phyloP scores from a whole-genome alignment of 148 eudicot species.

The Dianthus caryophyllus region DNA sequence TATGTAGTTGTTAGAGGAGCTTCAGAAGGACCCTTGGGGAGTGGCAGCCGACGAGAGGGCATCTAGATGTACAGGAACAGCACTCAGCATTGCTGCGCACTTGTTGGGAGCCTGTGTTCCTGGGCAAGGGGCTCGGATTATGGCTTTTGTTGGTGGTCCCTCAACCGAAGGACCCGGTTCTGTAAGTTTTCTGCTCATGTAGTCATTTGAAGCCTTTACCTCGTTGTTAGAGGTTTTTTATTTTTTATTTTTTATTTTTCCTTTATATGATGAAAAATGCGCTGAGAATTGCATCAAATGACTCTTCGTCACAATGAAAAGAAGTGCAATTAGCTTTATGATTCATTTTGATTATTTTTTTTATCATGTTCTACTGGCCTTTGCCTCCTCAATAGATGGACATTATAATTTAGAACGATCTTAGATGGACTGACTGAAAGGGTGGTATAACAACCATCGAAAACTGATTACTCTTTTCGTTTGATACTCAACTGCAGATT shows the following conservation, averaged over 20 bases:
- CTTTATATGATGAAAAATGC: too few relatives aligned
- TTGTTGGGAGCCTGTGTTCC: constrained; percentile 94
- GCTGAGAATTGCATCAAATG: too few relatives aligned
- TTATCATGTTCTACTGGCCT: too few relatives aligned
- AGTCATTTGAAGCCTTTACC: background rate
- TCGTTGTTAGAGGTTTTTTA: too few relatives aligned
- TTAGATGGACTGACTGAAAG: too few relatives aligned
- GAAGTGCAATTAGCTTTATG: too few relatives aligned
- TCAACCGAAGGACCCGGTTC: constrained; percentile 94
- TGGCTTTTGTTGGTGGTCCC: constrained; percentile 95
- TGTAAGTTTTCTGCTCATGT: constrained; percentile 57
- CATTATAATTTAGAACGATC: too few relatives aligned
- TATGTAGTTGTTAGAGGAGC: constrained; percentile 80
- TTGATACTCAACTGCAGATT: constrained; percentile 49
- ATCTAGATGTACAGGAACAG: constrained; percentile 84
- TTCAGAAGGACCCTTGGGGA: constrained; percentile 97
- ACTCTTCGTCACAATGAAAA: too few relatives aligned
- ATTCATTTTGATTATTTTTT: too few relatives aligned
- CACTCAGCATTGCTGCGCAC: constrained; percentile 86
- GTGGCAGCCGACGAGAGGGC: constrained; percentile 80
- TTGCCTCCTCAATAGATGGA: too few relatives aligned
- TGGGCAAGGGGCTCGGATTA: constrained; percentile 85
- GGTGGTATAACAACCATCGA: background rate
- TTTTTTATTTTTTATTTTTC: too few relatives aligned
- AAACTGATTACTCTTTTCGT: background rate